Conservation (phyloP, 1,284 basidiomycete genomes). For the Apiotrichum akiyoshidainum region DNA sequence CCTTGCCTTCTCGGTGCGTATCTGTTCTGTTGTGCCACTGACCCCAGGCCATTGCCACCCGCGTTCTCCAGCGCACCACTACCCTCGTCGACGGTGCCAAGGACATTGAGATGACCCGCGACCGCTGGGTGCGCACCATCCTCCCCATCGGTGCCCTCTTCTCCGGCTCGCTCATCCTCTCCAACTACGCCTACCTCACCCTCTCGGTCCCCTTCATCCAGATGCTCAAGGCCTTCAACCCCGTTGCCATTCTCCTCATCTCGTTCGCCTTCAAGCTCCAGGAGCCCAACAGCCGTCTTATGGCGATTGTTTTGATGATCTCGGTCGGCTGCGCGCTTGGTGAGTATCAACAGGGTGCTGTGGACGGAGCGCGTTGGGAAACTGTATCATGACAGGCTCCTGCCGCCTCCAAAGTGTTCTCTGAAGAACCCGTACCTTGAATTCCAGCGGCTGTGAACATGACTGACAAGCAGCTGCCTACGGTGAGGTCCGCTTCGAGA, state of each 20-base stretch:
- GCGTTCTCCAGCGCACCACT: slow-evolving; percentile 83
- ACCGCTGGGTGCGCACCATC: slow-evolving; percentile 81
- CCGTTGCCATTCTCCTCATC: slow-evolving; percentile 91
- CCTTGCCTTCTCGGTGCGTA: slow-evolving; percentile 71
- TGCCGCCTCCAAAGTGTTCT: too few relatives aligned
- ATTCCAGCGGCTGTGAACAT: too few relatives aligned
- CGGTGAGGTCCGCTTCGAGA: slow-evolving; percentile 23
- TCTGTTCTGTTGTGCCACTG: slow-evolving; percentile 20
- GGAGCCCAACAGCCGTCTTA: slow-evolving; percentile 77
- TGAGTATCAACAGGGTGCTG: slow-evolving; percentile 47
- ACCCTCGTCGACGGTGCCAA: slow-evolving; percentile 81
- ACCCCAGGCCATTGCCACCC: slow-evolving; percentile 75
- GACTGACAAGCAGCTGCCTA: slow-evolving; percentile 14
- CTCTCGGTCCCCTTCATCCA: slow-evolving; percentile 92
- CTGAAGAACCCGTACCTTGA: too few relatives aligned
- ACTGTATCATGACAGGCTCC: too few relatives aligned
- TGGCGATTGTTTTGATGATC: slow-evolving; percentile 72
- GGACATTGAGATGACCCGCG: slow-evolving; percentile 78
- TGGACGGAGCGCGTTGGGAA: background rate
- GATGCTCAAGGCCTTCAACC: slow-evolving; percentile 99
- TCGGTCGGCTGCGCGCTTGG: slow-evolving; percentile 85
- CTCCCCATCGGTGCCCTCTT: slow-evolving; percentile 90
- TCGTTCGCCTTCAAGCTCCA: slow-evolving; percentile 86
- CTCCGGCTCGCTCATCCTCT: slow-evolving; percentile 83
- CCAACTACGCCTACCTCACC: slow-evolving; percentile 91